These are phyloP conservation scores for Myriangium duriaei DNA, from an alignment of 2,329 filamentous ascomycete species.

Conservation along the genomic window DNA sequence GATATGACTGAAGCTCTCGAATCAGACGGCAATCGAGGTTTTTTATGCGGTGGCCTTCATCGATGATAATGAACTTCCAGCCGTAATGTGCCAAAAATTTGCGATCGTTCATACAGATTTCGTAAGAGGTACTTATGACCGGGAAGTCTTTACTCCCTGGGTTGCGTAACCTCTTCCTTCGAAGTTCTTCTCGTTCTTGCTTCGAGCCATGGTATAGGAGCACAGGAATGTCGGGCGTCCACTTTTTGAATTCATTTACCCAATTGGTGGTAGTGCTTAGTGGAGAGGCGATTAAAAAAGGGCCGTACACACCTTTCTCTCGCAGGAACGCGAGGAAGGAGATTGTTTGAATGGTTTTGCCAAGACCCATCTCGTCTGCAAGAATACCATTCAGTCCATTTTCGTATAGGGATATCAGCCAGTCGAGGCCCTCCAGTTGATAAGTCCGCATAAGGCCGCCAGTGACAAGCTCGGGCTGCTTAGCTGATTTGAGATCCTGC, in stretches of 20 bases:
- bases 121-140: slow-evolving; percentile 87
- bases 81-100: slow-evolving; percentile 70
- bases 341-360: slow-evolving; percentile 87
- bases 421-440: slow-evolving; percentile 86
- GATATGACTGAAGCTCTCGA: slow-evolving; percentile 74
- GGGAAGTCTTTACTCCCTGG: slow-evolving; percentile 65
- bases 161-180: slow-evolving; percentile 56
- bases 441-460: slow-evolving; percentile 90
- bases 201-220: slow-evolving; percentile 84
- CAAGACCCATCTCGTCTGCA: slow-evolving; percentile 88
- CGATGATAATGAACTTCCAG: slow-evolving; percentile 97
- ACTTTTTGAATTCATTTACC: slow-evolving; percentile 85
- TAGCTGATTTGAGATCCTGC: slow-evolving; percentile 63
- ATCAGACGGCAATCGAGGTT: slow-evolving; percentile 91
- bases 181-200: slow-evolving; percentile 62
- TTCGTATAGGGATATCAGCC: slow-evolving; percentile 73
- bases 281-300: slow-evolving; percentile 81
- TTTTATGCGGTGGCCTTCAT: slow-evolving; percentile 94
- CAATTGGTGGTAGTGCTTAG: slow-evolving; percentile 89
- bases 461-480: slow-evolving; percentile 73
- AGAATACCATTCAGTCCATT: slow-evolving; percentile 86
- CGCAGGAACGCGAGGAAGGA: slow-evolving; percentile 75
- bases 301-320: slow-evolving; percentile 77
- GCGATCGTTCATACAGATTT: slow-evolving; percentile 87
- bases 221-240: slow-evolving; percentile 80